These are phyloP conservation scores for Puccinia horiana DNA, from an alignment of 1,284 basidiomycete species.

Conservation along the genomic window DNA sequence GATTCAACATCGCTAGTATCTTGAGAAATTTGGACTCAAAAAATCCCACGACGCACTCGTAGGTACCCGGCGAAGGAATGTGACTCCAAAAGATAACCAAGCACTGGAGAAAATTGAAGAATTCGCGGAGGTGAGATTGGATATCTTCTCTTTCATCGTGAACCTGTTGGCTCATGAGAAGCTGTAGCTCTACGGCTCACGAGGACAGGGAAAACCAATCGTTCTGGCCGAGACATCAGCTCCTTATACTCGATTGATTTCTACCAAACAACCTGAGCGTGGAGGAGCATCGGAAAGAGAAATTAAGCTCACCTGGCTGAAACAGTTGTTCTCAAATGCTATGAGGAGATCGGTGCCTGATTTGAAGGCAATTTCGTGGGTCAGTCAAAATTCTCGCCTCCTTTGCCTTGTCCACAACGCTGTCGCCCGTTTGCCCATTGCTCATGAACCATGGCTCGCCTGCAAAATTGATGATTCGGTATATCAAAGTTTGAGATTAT, in stretches of 20 bases:
- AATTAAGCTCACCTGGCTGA: constrained; percentile 46
- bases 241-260: constrained; percentile 32
- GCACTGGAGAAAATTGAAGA: constrained; percentile 35
- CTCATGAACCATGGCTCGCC: neutral
- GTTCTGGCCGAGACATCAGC: constrained; percentile 47
- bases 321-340: constrained; percentile 33
- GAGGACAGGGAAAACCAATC: constrained; percentile 35
- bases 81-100: constrained; percentile 1
- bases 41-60: neutral
- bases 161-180: neutral
- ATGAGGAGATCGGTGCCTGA: constrained; percentile 40
- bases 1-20: neutral
- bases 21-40: neutral
- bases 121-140: constrained; percentile 20
- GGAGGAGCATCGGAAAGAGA: constrained; percentile 36
- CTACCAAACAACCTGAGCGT: constrained; percentile 12
- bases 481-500: constrained; percentile 27
- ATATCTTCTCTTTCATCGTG: neutral
- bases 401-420: neutral
- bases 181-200: constrained; percentile 31
- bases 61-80: constrained; percentile 19
- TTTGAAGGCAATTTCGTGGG: constrained; percentile 46
- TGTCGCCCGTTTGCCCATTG: neutral
- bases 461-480: neutral
- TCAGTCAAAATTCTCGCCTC: neutral